Percentiles rank a stretch among this genome's conserved stretches.
These are phyloP conservation scores for Ormosia emarginata DNA, from an alignment of 306 rosid genomes.

Conservation along the genomic window DNA sequence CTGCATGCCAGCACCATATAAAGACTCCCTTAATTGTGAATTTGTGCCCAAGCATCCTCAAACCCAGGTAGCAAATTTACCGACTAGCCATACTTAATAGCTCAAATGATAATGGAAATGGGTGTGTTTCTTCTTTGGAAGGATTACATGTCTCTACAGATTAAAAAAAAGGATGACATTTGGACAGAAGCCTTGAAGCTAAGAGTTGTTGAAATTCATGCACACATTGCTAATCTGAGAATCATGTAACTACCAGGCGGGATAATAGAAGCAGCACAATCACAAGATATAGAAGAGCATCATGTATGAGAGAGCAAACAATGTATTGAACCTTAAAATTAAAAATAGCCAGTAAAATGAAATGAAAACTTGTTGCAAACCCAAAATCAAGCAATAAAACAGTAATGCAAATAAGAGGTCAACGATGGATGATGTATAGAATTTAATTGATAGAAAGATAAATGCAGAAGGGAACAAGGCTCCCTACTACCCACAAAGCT, in stretches of 20 bases:
- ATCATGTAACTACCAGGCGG: not conserved
- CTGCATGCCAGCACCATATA: not conserved
- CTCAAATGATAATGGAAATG: not conserved
- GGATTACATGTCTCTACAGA: not conserved
- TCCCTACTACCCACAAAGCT: too few species aligned
- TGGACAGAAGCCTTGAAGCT: not conserved
- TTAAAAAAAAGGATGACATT: not conserved
- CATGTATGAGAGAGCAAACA: not conserved
- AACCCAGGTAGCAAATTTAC: not conserved
- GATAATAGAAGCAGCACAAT: not conserved
- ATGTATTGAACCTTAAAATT: not conserved
- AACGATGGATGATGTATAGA: too few species aligned
- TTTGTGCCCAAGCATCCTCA: not conserved
- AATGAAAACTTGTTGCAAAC: too few species aligned
- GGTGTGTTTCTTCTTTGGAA: not conserved
- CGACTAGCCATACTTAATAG: not conserved
- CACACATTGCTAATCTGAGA: not conserved
- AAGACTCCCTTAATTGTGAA: not conserved
- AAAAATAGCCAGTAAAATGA: not conserved
- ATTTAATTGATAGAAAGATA: too few species aligned
- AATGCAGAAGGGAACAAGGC: too few species aligned
- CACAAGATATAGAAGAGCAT: not conserved
- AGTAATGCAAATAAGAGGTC: too few species aligned
- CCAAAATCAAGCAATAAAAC: too few species aligned
- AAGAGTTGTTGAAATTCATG: not conserved